These are phyloP conservation scores for Allium cepa DNA, from an alignment of 106 monocot genomes.

Conservation along the genomic window DNA sequence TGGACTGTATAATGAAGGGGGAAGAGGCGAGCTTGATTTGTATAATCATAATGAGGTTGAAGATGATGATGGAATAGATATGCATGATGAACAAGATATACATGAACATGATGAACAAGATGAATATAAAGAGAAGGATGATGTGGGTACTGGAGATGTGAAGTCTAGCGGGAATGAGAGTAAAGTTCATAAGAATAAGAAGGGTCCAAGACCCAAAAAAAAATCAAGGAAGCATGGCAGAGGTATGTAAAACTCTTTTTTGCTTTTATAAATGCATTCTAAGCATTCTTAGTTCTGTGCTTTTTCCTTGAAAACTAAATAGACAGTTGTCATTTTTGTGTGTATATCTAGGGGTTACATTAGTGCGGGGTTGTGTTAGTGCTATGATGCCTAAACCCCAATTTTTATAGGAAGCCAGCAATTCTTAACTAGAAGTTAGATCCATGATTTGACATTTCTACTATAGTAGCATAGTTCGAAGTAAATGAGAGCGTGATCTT, in stretches of 20 bases:
- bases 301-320: no score
- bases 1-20: conserved; percentile 29
- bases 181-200: conserved; percentile 16
- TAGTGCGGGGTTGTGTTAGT: no score
- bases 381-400: no score
- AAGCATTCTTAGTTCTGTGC: no score
- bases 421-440: no score
- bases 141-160: conserved; percentile 6
- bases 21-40: conserved; percentile 18
- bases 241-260: conserved; percentile 10
- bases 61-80: conserved; percentile 42
- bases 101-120: background rate
- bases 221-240: conserved; percentile 40
- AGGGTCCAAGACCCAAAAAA: conserved; percentile 24
- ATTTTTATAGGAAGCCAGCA: no score
- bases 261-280: background rate
- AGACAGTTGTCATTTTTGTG: no score
- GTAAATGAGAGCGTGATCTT: no score
- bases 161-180: background rate
- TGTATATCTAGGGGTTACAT: no score
- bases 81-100: conserved; percentile 14
- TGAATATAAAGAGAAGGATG: conserved; percentile 2
- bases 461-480: no score
- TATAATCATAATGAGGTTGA: conserved; percentile 33
- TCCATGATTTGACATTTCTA: no score